Evolutionary conservation across 2,329 filamentous ascomycete genomes (phyloP), one percentile per base, ranked within the genome.

Genomic region (Metarhizium humberi): DNA sequence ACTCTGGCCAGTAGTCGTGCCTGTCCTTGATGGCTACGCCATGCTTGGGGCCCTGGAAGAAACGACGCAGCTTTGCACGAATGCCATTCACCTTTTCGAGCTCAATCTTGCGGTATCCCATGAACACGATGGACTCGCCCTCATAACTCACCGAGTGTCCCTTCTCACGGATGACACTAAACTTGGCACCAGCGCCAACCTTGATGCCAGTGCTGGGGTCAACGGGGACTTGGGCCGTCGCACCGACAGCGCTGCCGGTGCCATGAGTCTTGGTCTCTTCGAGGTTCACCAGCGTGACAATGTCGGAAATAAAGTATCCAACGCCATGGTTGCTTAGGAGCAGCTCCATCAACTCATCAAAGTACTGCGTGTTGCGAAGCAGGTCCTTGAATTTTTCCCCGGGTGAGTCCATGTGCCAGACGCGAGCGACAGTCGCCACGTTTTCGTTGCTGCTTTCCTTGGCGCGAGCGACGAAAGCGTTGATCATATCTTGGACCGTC

Each of bases 11-110:
- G 53, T 66, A 63, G 53, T 66, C 64, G 36, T 61, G 59, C 16
- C 60, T 61, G 43, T 65, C 60, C 32, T 61, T 58, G 32, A 66
- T 57, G 8, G 63, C 57, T n/a, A 63, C 58, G 13, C 64, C 64
- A 45, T 62, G 55, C 54, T 63, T 72, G 61, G 80, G 76, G 11
- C 78, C 78, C 43, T 74, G 73, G 60, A 81, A 79, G 3, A 69
- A 62, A 16, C 71, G 54, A 2, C 64, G 65, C 4, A 61, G 59
- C 57, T 52, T 66, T 20, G 64, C 63, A 10, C 64, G 58, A 42
- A 51, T 55, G 14, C 64, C 64, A 38, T 56, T 55, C 18, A 66
- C 62, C 58, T 66, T 66, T 46, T 65, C 63, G 10, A 66, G 64
- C 45, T 58, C 58, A 6, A 66, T 59, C 38, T 60, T 63, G 2